Evolutionary conservation across 2,329 filamentous ascomycete species (phyloP).

Genomic region (Fusarium agapanthi): DNA sequence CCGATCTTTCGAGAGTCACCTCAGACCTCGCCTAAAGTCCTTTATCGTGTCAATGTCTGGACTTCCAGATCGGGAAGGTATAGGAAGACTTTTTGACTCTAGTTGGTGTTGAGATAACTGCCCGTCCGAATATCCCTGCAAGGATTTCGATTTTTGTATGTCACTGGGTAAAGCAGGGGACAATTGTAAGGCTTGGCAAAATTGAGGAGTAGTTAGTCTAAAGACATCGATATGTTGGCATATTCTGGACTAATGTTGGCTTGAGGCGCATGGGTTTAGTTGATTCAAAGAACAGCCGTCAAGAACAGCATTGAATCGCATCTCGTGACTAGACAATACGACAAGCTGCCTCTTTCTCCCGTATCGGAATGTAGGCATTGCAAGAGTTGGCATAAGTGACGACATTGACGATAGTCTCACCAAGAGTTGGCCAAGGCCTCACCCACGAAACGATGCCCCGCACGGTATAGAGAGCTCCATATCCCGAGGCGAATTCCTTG

Average conservation of each 20-base stretch:
- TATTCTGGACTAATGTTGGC: neutral
- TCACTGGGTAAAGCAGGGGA: constrained; percentile 2
- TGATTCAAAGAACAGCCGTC: neutral
- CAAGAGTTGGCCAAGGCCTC: neutral
- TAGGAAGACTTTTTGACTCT: neutral
- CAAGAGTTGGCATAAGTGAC: constrained; percentile 22
- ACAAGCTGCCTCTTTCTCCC: constrained; percentile 8
- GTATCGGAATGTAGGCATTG: neutral
- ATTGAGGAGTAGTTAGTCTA: neutral
- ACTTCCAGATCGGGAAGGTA: constrained; percentile 27
- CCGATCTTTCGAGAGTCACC: neutral
- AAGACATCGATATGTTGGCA: neutral
- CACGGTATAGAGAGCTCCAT: constrained; percentile 22
- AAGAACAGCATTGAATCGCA: neutral
- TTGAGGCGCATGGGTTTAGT: neutral
- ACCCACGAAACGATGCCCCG: constrained; percentile 7
- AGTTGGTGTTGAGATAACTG: constrained; percentile 3
- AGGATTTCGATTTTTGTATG: constrained; percentile 1
- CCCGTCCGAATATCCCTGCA: constrained; percentile 2
- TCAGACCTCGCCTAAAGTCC: neutral
- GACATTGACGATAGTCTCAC: constrained; percentile 16
- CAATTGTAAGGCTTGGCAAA: constrained; percentile 7
- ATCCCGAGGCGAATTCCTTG: constrained; percentile 19
- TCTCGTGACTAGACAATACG: neutral
- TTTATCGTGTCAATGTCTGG: neutral